Evolutionary conservation across 805 yeast species (phyloP), one percentile per base, ranked within the genome.

Genomic region (Vanderwaltozyma tropicalis): DNA sequence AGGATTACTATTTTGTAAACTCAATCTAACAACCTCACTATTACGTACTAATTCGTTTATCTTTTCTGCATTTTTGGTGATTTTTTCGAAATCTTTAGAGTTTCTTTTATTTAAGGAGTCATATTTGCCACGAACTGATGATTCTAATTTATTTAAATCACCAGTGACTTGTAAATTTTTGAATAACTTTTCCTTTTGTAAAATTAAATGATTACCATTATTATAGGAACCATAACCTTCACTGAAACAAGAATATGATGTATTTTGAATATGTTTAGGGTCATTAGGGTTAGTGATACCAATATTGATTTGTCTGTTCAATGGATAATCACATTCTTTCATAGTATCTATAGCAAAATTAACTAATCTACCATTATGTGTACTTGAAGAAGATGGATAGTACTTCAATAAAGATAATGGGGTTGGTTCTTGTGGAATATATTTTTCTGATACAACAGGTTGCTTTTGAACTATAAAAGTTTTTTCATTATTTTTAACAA

Each of bases 161-260:
- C 41, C 32, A 3, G 40, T 19, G 7, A 51, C 35, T 4, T 35
- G 29, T 4, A 47, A 21, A 33, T 57, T 57, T n/a, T 48, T 48
- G 22, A 50, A 40, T 18, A 52, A 40, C 21, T 40, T 50, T 33
- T 59, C 60, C 28, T 45, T 48, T 24, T 48, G 45, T 18, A 52
- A 32, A 5, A 42, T 38, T 16, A 54, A 33, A 3, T 55, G 57
- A 47, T 73, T 64, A 1, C 94, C 94, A 8, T 72, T 64, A 2
- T 79, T 67, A 33, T 88, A 63, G 11, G 83, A 72, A 7, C 87
- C 96, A 9, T 81, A 77, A 49, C 82, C 83, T 6, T 67, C 63
- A 38, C 86, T 74, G 48, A 59, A 63, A 57, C 66, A 77, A 15
- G 48, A 42, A 21, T 38, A 34, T 7, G 39, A 39, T 14, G 35